Conservation (phyloP, 306 rosid species). For the Vicia faba region DNA sequence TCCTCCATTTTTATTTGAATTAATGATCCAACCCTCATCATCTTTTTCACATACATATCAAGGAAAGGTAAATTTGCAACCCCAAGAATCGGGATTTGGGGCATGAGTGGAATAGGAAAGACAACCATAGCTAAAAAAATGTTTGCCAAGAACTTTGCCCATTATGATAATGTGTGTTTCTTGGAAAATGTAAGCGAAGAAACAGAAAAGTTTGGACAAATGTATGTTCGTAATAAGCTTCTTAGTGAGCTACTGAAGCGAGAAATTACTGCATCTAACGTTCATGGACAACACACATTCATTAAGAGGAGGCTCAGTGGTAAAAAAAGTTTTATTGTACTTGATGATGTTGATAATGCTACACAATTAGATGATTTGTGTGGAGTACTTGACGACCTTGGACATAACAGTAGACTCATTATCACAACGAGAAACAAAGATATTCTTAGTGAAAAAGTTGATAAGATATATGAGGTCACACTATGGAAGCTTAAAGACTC, state of each 20-base stretch:
- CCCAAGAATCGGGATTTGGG: conserved; percentile 42
- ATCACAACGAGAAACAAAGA: conserved; percentile 22
- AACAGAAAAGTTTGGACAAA: not conserved
- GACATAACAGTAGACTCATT: conserved; percentile 10
- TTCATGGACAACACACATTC: not conserved
- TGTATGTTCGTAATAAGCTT: conserved; percentile 15
- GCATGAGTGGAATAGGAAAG: conserved; percentile 38
- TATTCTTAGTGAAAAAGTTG: not conserved
- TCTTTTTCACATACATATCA: no score
- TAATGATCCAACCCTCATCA: no score
- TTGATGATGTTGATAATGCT: conserved; percentile 21
- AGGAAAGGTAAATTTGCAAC: no score
- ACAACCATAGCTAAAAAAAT: conserved; percentile 31
- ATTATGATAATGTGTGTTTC: not conserved
- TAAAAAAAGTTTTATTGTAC: conserved; percentile 33
- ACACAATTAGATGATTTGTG: conserved; percentile 2
- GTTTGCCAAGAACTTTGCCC: conserved; percentile 16
- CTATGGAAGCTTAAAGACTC: not conserved
- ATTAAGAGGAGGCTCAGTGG: not conserved
- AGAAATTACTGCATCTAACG: not conserved
- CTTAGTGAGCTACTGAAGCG: not conserved
- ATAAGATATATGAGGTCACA: not conserved
- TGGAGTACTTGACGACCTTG: not conserved
- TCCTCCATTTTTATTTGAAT: no score
- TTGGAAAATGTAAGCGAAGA: conserved; percentile 31